Base-by-base conservation (phyloP, 2,329 filamentous ascomycete species). In the Chaetomiaceae sp. region DNA sequence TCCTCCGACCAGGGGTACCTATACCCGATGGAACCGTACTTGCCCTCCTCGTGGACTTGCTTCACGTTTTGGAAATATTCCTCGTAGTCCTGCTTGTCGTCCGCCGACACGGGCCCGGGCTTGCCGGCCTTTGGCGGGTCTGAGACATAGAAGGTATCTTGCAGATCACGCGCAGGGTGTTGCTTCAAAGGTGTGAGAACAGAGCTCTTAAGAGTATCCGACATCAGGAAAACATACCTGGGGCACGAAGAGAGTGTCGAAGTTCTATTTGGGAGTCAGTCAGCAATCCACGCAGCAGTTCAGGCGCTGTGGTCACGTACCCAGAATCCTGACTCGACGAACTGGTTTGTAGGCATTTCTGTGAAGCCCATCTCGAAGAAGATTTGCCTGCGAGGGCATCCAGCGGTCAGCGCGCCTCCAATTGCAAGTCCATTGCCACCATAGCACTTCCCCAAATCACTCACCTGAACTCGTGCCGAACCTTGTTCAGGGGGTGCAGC, bases 301-400 rank as follows among this genome's bases (percentile, higher is more conserved):
- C 3, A 19, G 9, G 4, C n/a, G 19, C 6, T 17, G 13, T 8
- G 10, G 17, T 7, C 8, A 50, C 55, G 8, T 54, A 58, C 55
- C 55, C 93, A 99, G 83, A 97, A 97, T 41, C 92, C 91, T 12
- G 91, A 92, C 73, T 99, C 93, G 56, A 97, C 91, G 67, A 85
- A 96, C 68, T 88, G 83, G 72, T 87, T 86, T 44, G 92, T 96
- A 13, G 91, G 88, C 93, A 99, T 97, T 76, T 99, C 93, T 64
- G 92, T 85, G 74, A 97, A 99, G 47, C 92, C 93, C 85, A 96
- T 95, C 68, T 96, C 90, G 73, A 99, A 97, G 83, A 99, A 99
- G 67, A 99, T 96, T 66, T 93, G 87, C 52, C 93, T 80, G 40
- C 9, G 13, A 1, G 13, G 5, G 14, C 17, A 13, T 27, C 44